A percentile compares a stretch with the other conserved stretches of the same genome.
Evolutionary conservation across 805 yeast genomes (phyloP).

Genomic region (Pichia insulana): DNA sequence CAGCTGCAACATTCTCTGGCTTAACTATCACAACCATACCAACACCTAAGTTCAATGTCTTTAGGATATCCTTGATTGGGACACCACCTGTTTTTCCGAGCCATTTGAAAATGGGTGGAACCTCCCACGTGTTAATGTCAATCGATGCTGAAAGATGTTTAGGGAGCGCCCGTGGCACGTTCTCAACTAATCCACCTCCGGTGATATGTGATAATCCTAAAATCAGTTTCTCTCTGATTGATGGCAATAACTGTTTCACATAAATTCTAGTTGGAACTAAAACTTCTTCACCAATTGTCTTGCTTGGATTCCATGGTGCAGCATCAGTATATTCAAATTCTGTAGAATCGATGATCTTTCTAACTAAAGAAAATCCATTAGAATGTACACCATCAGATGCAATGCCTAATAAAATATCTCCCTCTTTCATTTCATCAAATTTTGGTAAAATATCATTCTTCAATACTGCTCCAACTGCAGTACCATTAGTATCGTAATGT

Average conservation of each 20-base stretch:
- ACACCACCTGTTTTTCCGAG: constrained; percentile 86
- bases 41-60: constrained; percentile 91
- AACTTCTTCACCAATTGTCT: constrained; percentile 77
- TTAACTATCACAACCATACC: constrained; percentile 92
- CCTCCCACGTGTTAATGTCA: constrained; percentile 72
- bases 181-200: constrained; percentile 96
- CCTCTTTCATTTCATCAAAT: constrained; percentile 55
- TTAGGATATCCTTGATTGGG: constrained; percentile 73
- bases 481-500: constrained; percentile 97
- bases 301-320: constrained; percentile 78
- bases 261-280: constrained; percentile 89
- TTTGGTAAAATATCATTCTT: constrained; percentile 70
- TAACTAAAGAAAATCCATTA: constrained; percentile 89
- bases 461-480: constrained; percentile 94
- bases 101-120: constrained; percentile 90
- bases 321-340: constrained; percentile 60
- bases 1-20: constrained; percentile 52
- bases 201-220: constrained; percentile 95
- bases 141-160: constrained; percentile 66
- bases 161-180: constrained; percentile 92
- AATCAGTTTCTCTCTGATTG: constrained; percentile 56
- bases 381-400: constrained; percentile 93
- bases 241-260: constrained; percentile 80
- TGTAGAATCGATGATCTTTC: constrained; percentile 77
- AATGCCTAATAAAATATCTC: constrained; percentile 79